phyloP scores from a whole-genome alignment of 257 asterid species.

The Buddleja alternifolia region DNA sequence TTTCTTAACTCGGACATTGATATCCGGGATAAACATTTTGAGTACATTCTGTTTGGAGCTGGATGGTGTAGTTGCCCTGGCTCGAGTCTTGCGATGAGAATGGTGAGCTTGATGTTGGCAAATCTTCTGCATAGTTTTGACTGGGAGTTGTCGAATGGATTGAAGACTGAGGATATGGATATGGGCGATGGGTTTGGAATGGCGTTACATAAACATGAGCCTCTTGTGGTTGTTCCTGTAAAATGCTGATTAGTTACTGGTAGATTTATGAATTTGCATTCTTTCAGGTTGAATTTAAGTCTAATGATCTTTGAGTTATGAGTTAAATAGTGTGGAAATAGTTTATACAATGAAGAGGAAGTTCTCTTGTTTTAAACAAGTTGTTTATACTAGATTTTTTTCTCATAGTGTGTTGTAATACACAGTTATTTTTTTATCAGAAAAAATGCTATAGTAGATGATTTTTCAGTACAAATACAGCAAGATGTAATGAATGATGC shows the following conservation, averaged over 20 bases:
- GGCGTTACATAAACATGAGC: constrained; percentile 21
- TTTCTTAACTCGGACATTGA: constrained; percentile 32
- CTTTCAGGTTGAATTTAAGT: too few relatives aligned
- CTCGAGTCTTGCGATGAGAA: constrained; percentile 27
- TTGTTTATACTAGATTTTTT: too few relatives aligned
- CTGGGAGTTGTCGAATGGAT: constrained; percentile 27
- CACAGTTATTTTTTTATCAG: too few relatives aligned
- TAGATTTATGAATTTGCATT: too few relatives aligned
- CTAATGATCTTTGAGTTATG: too few relatives aligned
- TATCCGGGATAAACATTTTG: constrained; percentile 24
- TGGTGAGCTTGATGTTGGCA: constrained; percentile 32
- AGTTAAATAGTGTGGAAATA: too few relatives aligned
- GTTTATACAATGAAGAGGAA: too few relatives aligned
- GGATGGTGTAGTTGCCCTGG: constrained; percentile 32
- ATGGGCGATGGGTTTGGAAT: constrained; percentile 27
- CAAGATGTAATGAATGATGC: too few relatives aligned
- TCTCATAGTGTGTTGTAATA: too few relatives aligned
- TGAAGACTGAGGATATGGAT: constrained; percentile 25
- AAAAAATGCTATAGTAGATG: too few relatives aligned
- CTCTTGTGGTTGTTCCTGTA: constrained; percentile 25
- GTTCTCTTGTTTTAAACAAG: too few relatives aligned
- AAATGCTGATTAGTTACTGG: neutral
- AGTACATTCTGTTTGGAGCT: constrained; percentile 31
- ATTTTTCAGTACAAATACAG: too few relatives aligned
- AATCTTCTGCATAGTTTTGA: constrained; percentile 26